phyloP scores from a whole-genome alignment of 192 early-diverging fungal species.

The Entomortierella beljakovae region DNA sequence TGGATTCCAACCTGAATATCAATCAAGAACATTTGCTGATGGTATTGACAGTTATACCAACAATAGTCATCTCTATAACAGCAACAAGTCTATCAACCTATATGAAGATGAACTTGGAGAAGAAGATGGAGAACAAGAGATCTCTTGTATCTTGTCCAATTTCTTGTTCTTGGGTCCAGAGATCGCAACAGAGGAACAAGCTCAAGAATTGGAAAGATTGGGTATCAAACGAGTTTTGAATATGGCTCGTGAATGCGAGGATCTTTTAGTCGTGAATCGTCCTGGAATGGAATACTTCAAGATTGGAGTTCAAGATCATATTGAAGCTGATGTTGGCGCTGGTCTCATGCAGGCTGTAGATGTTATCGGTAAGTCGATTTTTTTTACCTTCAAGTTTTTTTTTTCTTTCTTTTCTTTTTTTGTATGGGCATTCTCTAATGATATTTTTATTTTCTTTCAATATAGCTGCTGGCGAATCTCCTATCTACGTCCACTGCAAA shows the following conservation, averaged over 20 bases:
- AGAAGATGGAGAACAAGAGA: slow-evolving; percentile 45
- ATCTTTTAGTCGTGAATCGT: slow-evolving; percentile 54
- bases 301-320: slow-evolving; percentile 69
- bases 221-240: slow-evolving; percentile 78
- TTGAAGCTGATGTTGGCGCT: slow-evolving; percentile 73
- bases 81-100: background rate
- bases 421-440: background rate
- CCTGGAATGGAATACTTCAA: slow-evolving; percentile 56
- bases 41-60: slow-evolving; percentile 36
- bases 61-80: slow-evolving; percentile 7
- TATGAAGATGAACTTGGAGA: slow-evolving; percentile 10
- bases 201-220: slow-evolving; percentile 60
- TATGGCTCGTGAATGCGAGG: slow-evolving; percentile 80
- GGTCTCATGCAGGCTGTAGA: slow-evolving; percentile 71
- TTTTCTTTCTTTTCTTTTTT: background rate
- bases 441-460: slow-evolving; percentile 8
- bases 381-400: background rate
- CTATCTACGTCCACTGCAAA: slow-evolving; percentile 82
- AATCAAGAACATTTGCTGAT: slow-evolving; percentile 33
- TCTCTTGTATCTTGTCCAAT: slow-evolving; percentile 67
- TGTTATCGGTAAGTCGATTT: slow-evolving; percentile 68
- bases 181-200: slow-evolving; percentile 67
- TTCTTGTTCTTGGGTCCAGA: slow-evolving; percentile 77
- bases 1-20: slow-evolving; percentile 8
- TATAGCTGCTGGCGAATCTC: slow-evolving; percentile 51